Percentiles rank a stretch among this genome's conserved stretches.
Evolutionary conservation across 1,284 basidiomycete genomes (phyloP).

Genomic region (Porodaedalea pini): DNA sequence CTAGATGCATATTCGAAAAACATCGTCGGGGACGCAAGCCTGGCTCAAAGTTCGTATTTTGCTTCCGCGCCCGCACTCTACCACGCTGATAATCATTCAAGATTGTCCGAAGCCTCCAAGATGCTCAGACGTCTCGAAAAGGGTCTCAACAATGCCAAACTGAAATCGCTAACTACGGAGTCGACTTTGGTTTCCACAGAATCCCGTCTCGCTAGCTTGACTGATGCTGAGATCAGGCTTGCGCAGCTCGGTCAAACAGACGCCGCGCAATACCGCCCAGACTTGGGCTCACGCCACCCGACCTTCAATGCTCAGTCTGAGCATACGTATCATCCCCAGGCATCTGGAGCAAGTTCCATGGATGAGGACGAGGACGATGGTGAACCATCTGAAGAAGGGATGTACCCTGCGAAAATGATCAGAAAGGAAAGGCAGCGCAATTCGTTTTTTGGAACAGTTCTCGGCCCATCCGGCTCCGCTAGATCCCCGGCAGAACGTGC

Average conservation of each 20-base stretch:
- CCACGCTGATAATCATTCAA: constrained; percentile 29
- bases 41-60: constrained; percentile 69
- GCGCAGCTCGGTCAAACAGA: constrained; percentile 27
- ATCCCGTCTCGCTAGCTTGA: neutral
- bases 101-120: constrained; percentile 80
- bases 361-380: constrained; percentile 59
- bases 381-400: constrained; percentile 53
- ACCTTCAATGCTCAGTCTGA: constrained; percentile 31
- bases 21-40: constrained; percentile 81
- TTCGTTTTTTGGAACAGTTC: constrained; percentile 76
- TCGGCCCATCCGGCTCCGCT: constrained; percentile 44
- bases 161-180: constrained; percentile 51
- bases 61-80: constrained; percentile 17
- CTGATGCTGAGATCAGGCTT: constrained; percentile 31
- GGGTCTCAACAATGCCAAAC: constrained; percentile 70
- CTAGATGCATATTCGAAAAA: constrained; percentile 78
- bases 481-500: constrained; percentile 25
- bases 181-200: constrained; percentile 27
- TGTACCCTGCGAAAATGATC: constrained; percentile 73
- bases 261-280: constrained; percentile 9
- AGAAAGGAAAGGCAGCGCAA: constrained; percentile 62
- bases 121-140: constrained; percentile 82
- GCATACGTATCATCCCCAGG: constrained; percentile 21
- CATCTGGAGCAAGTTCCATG: constrained; percentile 38
- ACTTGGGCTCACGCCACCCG: constrained; percentile 28